Conservation (phyloP, 2,329 filamentous ascomycete genomes). For the Aspergillus fijiensis region DNA sequence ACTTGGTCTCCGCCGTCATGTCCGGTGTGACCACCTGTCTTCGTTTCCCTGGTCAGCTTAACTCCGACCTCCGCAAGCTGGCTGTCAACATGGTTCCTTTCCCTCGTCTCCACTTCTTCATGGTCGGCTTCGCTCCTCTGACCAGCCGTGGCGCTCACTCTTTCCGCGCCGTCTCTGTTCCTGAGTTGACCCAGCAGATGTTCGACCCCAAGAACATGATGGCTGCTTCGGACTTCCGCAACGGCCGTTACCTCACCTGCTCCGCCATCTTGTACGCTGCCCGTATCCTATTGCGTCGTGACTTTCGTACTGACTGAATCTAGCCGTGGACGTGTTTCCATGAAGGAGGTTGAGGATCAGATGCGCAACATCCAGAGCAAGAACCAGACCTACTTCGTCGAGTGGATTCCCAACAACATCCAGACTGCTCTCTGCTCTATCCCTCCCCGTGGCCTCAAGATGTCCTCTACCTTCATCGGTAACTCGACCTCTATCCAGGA, state of each 20-base stretch:
- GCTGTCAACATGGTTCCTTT: conserved; percentile 99
- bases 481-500: conserved; percentile 99
- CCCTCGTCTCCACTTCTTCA: conserved; percentile 99
- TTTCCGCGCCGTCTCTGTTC: conserved; percentile 96
- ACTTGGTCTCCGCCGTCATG: conserved; percentile 99
- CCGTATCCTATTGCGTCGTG: background rate
- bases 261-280: conserved; percentile 83
- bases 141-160: conserved; percentile 89
- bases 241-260: conserved; percentile 99
- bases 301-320: background rate
- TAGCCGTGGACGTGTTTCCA: conserved; percentile 96
- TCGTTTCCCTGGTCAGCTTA: conserved; percentile 98
- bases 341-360: conserved; percentile 99
- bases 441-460: conserved; percentile 94
- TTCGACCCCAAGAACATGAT: conserved; percentile 99
- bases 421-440: conserved; percentile 99
- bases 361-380: conserved; percentile 99
- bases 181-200: conserved; percentile 99
- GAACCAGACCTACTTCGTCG: conserved; percentile 99
- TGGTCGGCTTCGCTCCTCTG: conserved; percentile 98
- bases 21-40: conserved; percentile 97
- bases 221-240: conserved; percentile 99
- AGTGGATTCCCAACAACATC: conserved; percentile 99
- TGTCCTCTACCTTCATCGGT: conserved; percentile 98
- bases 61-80: conserved; percentile 99